A percentile compares a stretch with the other conserved stretches of the same genome.
phyloP scores from a whole-genome alignment of 208 protist species.

The Wallacemonas rigidus region DNA sequence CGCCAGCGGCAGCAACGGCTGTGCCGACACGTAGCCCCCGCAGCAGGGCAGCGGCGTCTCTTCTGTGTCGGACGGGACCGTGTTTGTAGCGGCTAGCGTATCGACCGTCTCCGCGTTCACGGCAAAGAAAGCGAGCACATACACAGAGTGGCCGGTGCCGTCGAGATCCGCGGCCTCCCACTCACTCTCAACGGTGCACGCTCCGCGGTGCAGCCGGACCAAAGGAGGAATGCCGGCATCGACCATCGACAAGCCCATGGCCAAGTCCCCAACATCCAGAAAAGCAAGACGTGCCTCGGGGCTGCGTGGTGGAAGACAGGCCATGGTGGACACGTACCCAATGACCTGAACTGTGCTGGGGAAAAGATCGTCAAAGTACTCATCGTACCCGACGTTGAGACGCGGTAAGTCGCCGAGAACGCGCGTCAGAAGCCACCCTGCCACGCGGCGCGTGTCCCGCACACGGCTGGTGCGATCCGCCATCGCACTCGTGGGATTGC shows the following conservation, averaged over 20 bases:
- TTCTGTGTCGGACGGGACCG: conserved; percentile 14
- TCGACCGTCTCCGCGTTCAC: conserved; percentile 51
- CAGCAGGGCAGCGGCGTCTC: conserved; percentile 57
- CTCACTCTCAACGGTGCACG: conserved; percentile 27
- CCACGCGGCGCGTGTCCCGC: conserved; percentile 77
- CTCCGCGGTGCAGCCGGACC: conserved; percentile 64
- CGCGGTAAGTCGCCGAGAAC: conserved; percentile 66
- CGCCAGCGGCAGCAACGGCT: conserved; percentile 80
- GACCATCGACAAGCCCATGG: conserved; percentile 81
- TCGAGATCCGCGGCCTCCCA: conserved; percentile 69
- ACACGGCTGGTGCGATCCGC: conserved; percentile 25
- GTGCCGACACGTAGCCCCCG: conserved; percentile 53
- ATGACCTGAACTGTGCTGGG: conserved; percentile 67
- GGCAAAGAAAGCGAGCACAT: conserved; percentile 81
- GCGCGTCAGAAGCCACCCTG: conserved; percentile 82
- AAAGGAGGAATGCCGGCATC: conserved; percentile 81
- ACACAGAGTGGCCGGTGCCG: conserved; percentile 35
- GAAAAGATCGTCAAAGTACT: conserved; percentile 82
- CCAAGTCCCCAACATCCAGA: conserved; percentile 76
- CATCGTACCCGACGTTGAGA: conserved; percentile 84
- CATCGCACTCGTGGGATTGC: neutral
- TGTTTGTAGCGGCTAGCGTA: conserved; percentile 7
- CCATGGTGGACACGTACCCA: conserved; percentile 84
- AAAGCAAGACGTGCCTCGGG: conserved; percentile 51
- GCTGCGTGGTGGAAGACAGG: conserved; percentile 62